Conservation (phyloP, 208 protist genomes). For the Acanthamoeba castellanii region DNA sequence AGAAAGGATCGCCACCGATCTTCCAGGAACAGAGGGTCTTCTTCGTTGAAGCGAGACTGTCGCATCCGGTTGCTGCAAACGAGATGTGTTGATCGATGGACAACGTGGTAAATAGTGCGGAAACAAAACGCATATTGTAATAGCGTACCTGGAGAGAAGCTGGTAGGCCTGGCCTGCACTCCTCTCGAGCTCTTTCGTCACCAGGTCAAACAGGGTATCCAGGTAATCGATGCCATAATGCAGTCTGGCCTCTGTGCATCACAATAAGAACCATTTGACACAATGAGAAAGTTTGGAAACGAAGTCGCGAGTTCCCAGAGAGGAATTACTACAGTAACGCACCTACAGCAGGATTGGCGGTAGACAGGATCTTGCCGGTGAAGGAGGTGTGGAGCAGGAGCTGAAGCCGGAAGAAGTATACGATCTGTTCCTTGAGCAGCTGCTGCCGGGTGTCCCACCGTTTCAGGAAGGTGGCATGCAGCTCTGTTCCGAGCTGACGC, state of each 20-base stretch:
- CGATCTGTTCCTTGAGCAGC: constrained; percentile 44
- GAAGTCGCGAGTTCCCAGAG: neutral
- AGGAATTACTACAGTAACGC: neutral
- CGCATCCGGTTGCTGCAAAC: neutral
- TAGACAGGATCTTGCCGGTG: constrained; percentile 2
- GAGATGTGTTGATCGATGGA: neutral
- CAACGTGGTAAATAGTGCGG: neutral
- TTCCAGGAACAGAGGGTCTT: constrained; percentile 9
- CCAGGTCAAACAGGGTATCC: neutral
- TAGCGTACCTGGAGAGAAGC: neutral
- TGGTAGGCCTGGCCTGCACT: constrained; percentile 13
- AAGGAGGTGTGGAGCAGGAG: constrained; percentile 53
- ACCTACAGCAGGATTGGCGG: neutral
- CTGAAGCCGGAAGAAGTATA: constrained; percentile 53
- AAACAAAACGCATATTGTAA: neutral
- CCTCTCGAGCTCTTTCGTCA: neutral
- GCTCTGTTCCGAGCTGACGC: neutral
- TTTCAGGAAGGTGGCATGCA: neutral
- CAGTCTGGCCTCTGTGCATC: neutral
- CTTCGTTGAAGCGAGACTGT: constrained; percentile 42
- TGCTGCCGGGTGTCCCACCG: constrained; percentile 20
- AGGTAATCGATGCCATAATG: constrained; percentile 31
- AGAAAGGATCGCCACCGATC: constrained; percentile 13
- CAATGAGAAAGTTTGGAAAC: neutral
- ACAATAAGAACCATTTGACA: neutral